Base-by-base conservation (phyloP, 371 early-diverging fungal genomes). In the Fennellomyces sp. region DNA sequence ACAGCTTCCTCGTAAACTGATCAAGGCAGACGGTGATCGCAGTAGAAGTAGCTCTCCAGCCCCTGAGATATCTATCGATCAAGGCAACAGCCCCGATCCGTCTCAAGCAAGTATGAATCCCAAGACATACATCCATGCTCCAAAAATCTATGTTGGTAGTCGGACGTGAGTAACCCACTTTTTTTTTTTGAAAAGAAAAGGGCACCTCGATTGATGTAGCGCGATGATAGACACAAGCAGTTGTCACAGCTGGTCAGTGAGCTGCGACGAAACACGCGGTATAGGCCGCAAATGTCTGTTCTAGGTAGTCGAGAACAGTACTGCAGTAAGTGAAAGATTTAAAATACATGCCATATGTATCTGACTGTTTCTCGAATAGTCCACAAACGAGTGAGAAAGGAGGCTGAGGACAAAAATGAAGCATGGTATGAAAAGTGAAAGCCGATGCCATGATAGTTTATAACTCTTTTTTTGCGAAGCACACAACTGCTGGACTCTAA, bases 141-240 rank as follows among this genome's bases (percentile, higher is more conserved):
- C 73, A 12, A 69, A 72, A 38, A 83, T 85, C 7, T 82, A 73
- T 60, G 74, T 78, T 51, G 80, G 85, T 12, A 83, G 78, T 58
- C 74, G 85, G 68, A 85, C 85, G 85, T 79, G 75, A 64, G 80
- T 26, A n/a, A n/a, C n/a, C n/a, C n/a, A n/a, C n/a, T n/a, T n/a
- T n/a, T n/a, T n/a, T n/a, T n/a, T n/a, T 28, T 35, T 25, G 33
- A 39, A 13, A 2, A 51, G 17, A n/a, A n/a, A n/a, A n/a, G n/a
- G n/a, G n/a, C n/a, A n/a, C n/a, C n/a, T n/a, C n/a, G n/a, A n/a
- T n/a, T n/a, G n/a, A n/a, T n/a, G n/a, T n/a, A n/a, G n/a, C n/a
- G n/a, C n/a, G n/a, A n/a, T n/a, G n/a, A n/a, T n/a, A 85, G 83
- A 2, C 86, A 86, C 56, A 83, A 80, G 52, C 86, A 86, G 50